A percentile compares a stretch with the other conserved stretches of the same genome.
Evolutionary conservation across 805 yeast species (phyloP).

Genomic region (Zygosaccharomyces gambellarensis): DNA sequence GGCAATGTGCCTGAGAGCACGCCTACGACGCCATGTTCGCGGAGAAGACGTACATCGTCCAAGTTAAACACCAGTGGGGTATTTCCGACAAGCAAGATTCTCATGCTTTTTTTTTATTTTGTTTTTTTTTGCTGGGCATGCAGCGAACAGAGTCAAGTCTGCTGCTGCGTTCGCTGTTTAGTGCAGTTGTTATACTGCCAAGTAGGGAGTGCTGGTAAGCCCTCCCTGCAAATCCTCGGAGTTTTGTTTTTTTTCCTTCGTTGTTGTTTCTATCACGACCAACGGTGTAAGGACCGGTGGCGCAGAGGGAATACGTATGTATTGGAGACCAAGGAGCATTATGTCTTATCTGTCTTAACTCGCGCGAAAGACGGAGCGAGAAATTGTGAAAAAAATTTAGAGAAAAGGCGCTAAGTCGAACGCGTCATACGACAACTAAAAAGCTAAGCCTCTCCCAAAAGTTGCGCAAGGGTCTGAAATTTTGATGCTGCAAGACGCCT

Average conservation of each 20-base stretch:
- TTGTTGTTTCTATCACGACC: background rate
- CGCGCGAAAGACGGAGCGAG: background rate
- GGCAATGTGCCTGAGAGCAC: conserved; percentile 79
- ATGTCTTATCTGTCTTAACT: background rate
- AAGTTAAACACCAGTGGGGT: conserved; percentile 49
- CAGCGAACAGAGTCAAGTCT: too few species aligned
- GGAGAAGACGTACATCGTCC: conserved; percentile 46
- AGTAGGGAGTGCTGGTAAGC: too few species aligned
- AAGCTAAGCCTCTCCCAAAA: background rate
- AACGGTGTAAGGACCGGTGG: background rate
- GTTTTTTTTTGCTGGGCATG: too few species aligned
- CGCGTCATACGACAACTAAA: background rate
- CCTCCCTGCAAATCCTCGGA: background rate
- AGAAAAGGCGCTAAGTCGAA: background rate
- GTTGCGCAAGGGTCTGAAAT: conserved; percentile 3
- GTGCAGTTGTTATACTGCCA: too few species aligned
- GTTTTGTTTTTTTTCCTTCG: background rate
- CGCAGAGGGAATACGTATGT: background rate
- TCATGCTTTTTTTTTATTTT: background rate
- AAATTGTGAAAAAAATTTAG: background rate
- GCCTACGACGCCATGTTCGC: conserved; percentile 69
- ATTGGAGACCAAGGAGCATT: background rate
- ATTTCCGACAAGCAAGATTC: background rate
- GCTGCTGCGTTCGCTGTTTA: too few species aligned
- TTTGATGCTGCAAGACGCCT: background rate